Conservation (phyloP, 2,329 filamentous ascomycete genomes). For the Kalmusia sp. region DNA sequence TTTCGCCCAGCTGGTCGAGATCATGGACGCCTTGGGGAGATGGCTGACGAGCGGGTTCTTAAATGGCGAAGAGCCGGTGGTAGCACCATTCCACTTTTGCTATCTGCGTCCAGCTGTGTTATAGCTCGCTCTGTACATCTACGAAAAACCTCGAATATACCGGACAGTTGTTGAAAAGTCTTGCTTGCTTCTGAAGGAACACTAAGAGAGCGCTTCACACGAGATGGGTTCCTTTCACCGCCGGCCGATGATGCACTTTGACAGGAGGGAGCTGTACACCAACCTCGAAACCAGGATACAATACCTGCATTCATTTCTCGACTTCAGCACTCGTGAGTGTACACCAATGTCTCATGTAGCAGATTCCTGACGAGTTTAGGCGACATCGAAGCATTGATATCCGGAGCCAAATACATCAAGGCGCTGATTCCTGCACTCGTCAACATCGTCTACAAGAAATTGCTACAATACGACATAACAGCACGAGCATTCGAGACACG, state of each 20-base stretch:
- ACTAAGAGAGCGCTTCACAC: too few species aligned
- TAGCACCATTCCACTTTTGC: not conserved
- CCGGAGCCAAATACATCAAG: constrained; percentile 78
- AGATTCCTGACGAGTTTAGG: constrained; percentile 43
- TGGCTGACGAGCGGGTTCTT: not conserved
- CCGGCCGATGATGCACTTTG: constrained; percentile 64
- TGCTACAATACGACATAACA: constrained; percentile 82
- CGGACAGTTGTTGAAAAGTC: too few species aligned
- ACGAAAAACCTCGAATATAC: not conserved
- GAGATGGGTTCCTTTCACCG: constrained; percentile 35
- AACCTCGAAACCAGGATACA: constrained; percentile 72
- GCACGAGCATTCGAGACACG: constrained; percentile 74
- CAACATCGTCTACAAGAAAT: constrained; percentile 84
- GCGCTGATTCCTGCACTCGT: constrained; percentile 83
- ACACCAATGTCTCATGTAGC: not conserved
- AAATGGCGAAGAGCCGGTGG: not conserved
- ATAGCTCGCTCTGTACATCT: not conserved
- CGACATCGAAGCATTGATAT: constrained; percentile 74
- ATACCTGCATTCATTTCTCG: constrained; percentile 78
- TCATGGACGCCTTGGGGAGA: not conserved
- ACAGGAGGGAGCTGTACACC: constrained; percentile 75
- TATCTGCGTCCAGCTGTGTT: not conserved
- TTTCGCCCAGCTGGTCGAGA: not conserved
- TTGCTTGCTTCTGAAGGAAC: not conserved
- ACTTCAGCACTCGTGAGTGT: constrained; percentile 72